Evolutionary conservation across 495 filamentous ascomycete species (phyloP).

Genomic region (Penicillium pulvis): DNA sequence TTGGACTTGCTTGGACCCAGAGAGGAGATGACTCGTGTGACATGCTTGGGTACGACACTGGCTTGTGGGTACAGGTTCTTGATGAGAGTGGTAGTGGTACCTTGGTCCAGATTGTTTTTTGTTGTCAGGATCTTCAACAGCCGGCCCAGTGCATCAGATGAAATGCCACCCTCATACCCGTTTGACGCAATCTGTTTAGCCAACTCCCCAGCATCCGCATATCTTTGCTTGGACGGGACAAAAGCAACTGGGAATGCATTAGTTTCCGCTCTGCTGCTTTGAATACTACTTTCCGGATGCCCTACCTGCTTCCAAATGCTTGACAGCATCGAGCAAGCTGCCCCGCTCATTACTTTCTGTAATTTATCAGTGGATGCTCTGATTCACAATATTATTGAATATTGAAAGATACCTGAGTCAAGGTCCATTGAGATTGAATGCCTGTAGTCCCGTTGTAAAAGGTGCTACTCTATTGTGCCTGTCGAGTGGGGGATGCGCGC

Average conservation of each 20-base stretch:
- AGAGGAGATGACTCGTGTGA: slow-evolving; percentile 69
- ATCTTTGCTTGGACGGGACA: slow-evolving; percentile 45
- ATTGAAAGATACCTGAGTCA: not conserved
- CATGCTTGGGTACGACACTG: slow-evolving; percentile 59
- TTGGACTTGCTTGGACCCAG: slow-evolving; percentile 81
- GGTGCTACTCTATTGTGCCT: not conserved
- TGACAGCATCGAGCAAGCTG: slow-evolving; percentile 39
- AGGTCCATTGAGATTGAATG: not conserved
- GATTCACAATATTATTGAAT: not conserved
- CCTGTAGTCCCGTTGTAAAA: not conserved
- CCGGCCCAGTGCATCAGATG: slow-evolving; percentile 56
- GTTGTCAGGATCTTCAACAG: slow-evolving; percentile 68
- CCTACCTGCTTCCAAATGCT: slow-evolving; percentile 49
- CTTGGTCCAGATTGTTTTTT: slow-evolving; percentile 74
- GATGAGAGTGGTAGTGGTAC: slow-evolving; percentile 63
- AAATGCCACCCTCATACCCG: slow-evolving; percentile 69
- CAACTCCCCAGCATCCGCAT: slow-evolving; percentile 43
- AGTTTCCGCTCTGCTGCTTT: slow-evolving; percentile 1
- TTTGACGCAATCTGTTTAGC: slow-evolving; percentile 45
- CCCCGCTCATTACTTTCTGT: slow-evolving; percentile 18
- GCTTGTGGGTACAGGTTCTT: slow-evolving; percentile 74
- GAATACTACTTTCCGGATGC: not conserved
- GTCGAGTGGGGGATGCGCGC: not conserved
- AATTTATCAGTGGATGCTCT: not conserved
- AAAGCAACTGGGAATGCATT: slow-evolving; percentile 35